Percentiles rank a stretch among this genome's conserved stretches.
These are phyloP conservation scores for Xylaria castorea DNA, from an alignment of 495 filamentous ascomycete genomes.

Conservation along the genomic window DNA sequence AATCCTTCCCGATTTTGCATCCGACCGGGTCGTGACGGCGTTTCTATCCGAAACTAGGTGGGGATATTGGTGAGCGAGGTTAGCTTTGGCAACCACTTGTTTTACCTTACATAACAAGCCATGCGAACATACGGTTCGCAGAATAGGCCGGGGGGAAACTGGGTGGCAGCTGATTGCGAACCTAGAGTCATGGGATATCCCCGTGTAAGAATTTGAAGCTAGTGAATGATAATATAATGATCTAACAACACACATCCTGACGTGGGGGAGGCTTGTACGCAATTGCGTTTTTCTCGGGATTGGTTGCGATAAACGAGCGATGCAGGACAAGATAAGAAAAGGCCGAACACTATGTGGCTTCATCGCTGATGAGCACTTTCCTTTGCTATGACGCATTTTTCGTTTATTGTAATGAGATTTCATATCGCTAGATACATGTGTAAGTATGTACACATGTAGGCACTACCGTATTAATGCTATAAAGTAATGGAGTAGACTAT, in stretches of 20 bases:
- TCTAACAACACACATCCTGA: constrained; percentile 11
- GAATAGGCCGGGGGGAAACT: background rate
- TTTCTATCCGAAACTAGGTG: background rate
- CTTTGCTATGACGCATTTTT: background rate
- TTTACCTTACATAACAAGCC: background rate
- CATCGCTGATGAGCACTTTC: background rate
- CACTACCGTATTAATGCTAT: no score
- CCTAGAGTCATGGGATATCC: background rate
- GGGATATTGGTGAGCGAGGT: background rate
- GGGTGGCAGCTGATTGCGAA: background rate
- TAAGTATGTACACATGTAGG: background rate
- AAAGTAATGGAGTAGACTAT: no score
- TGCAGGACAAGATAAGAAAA: constrained; percentile 8
- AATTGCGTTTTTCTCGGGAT: background rate
- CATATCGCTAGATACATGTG: background rate
- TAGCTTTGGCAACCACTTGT: background rate
- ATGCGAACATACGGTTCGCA: background rate
- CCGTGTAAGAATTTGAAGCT: background rate
- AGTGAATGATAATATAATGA: constrained; percentile 20
- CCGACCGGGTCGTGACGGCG: background rate
- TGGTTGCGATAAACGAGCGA: background rate
- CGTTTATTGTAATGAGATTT: background rate
- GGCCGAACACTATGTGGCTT: background rate
- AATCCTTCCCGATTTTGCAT: background rate
- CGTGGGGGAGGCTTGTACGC: background rate